These are phyloP conservation scores for Urtica urens DNA, from an alignment of 306 rosid genomes.

Conservation along the genomic window DNA sequence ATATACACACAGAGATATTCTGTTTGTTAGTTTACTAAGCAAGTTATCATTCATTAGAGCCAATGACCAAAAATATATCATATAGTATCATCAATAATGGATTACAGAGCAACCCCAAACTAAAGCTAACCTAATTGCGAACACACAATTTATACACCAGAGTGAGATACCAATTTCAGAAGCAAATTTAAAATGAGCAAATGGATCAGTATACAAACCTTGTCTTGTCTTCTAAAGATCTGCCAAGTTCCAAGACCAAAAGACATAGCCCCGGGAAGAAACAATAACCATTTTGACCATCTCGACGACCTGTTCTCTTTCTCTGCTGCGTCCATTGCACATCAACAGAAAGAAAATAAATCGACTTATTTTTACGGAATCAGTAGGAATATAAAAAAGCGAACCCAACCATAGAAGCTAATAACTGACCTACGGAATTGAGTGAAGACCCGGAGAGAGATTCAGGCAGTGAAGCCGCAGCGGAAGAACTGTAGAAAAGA, in stretches of 20 bases:
- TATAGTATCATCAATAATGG: too few relatives aligned
- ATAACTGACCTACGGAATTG: constrained; percentile 33
- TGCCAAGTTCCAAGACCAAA: constrained; percentile 99
- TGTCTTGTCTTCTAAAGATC: constrained; percentile 76
- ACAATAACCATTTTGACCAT: constrained; percentile 60
- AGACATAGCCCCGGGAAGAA: constrained; percentile 79
- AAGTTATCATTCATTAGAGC: too few relatives aligned
- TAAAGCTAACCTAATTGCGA: too few relatives aligned
- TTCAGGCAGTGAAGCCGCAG: constrained; percentile 27
- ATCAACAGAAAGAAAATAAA: neutral
- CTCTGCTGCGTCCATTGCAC: constrained; percentile 7
- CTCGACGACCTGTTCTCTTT: constrained; percentile 44
- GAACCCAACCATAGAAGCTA: neutral
- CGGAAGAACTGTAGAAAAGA: constrained; percentile 26
- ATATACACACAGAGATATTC: too few relatives aligned
- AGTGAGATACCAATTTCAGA: too few relatives aligned
- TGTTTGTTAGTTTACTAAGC: too few relatives aligned
- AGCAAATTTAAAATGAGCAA: neutral
- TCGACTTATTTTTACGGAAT: too few relatives aligned
- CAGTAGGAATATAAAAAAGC: neutral
- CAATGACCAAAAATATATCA: too few relatives aligned
- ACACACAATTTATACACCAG: too few relatives aligned
- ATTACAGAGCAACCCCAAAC: too few relatives aligned
- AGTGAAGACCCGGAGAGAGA: constrained; percentile 37
- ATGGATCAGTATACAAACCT: constrained; percentile 24